Evolutionary conservation across 2,329 filamentous ascomycete species (phyloP), one percentile per base, ranked within the genome.

Genomic region (Xylariaceae sp.): DNA sequence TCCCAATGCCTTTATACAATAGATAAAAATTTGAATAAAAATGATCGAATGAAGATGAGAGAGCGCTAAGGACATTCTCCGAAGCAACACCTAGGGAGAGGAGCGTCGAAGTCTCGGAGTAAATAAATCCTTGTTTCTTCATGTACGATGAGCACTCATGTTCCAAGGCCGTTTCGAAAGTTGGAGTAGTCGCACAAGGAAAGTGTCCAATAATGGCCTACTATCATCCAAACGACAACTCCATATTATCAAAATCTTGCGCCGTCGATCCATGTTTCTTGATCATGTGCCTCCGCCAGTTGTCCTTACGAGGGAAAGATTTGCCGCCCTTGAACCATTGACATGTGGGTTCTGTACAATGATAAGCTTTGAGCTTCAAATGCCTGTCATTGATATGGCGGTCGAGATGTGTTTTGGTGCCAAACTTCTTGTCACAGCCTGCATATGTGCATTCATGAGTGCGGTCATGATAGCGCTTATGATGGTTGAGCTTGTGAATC

Each of bases 351-450:
- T 83, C 76, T 0, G 78, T 81, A 64, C 84, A 87, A 67, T 86
- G 82, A 53, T 82, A 86, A 56, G 83, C 83, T 68, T 82, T 82
- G 57, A 79, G 82, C 73, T 85, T 85, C 62, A 79, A 77, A 67
- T 87, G 84, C 55, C 84, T 81, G 66, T 86, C 84, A 69, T 87
- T 86, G 67, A 86, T 80, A 64, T 87, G 84, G 8, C 84, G 82
- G 65, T 85, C 82, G 41, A 87, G 74, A 67, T 86, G 84, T 3
- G 84, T 86, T 67, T 85, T 85, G 17, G 84, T 87, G 49, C 84
- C 84, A 56, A 87, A 87, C 19, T 78, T 78, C 67, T 82, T 84
- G 49, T 77, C 79, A 63, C 84, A 87, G 19, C 74, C 75, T 0
- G 74, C 67, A 34, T 75, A 73, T 0, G 70, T 56, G 58, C 78